Evolutionary conservation across 768 basidiomycete genomes (phyloP).

Genomic region (Kwoniella sp.): DNA sequence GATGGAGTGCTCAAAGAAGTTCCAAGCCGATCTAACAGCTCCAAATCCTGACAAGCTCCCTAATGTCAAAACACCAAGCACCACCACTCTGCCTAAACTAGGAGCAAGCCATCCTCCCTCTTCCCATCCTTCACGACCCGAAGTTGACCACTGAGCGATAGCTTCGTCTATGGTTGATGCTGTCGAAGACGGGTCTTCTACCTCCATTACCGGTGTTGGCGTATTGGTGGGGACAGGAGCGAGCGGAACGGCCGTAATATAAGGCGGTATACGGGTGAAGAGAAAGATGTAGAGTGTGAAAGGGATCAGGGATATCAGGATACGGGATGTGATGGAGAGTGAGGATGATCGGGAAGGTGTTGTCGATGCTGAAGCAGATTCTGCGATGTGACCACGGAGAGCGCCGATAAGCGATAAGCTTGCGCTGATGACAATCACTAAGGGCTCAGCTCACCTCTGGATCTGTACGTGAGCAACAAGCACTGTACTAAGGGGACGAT

Average conservation of each 20-base stretch:
- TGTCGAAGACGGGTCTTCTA: slow-evolving; percentile 14
- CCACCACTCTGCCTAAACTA: slow-evolving; percentile 50
- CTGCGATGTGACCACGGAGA: not conserved
- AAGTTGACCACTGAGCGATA: slow-evolving; percentile 29
- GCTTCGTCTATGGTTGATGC: slow-evolving; percentile 32
- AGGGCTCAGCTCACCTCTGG: slow-evolving; percentile 36
- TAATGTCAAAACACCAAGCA: slow-evolving; percentile 47
- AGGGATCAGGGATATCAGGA: slow-evolving; percentile 51
- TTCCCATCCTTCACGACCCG: slow-evolving; percentile 44
- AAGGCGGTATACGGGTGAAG: slow-evolving; percentile 54
- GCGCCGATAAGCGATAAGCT: slow-evolving; percentile 1
- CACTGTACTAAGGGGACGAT: slow-evolving; percentile 53
- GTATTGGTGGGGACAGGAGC: slow-evolving; percentile 3
- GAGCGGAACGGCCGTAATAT: slow-evolving; percentile 43
- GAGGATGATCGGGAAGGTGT: slow-evolving; percentile 27
- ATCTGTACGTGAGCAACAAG: slow-evolving; percentile 51
- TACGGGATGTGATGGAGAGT: slow-evolving; percentile 38
- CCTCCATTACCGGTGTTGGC: slow-evolving; percentile 13
- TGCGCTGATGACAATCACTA: too few species aligned
- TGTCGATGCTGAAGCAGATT: slow-evolving; percentile 26
- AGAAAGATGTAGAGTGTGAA: slow-evolving; percentile 53
- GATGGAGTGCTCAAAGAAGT: slow-evolving; percentile 40
- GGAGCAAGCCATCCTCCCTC: slow-evolving; percentile 52
- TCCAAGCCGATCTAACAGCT: slow-evolving; percentile 53
- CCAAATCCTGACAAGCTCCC: slow-evolving; percentile 51